Evolutionary conservation across 306 rosid species (phyloP), one percentile per base, ranked within the genome.

Genomic region (Abrus pulchellus): DNA sequence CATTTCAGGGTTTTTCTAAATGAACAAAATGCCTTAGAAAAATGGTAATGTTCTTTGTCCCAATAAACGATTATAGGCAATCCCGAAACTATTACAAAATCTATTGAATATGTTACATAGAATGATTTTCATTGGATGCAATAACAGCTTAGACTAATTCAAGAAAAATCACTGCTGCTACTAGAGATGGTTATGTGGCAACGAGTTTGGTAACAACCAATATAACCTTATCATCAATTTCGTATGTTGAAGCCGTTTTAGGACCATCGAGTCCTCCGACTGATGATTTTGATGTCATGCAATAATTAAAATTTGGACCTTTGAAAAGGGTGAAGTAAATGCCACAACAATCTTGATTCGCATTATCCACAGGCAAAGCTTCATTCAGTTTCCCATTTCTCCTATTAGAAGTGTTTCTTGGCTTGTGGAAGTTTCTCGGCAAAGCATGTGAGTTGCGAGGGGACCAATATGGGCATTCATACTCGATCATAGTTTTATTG

Each of bases 391-490:
- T 45, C 74, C 70, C 43, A 75, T 53, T 63, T 40, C 74, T 64
- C 3, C 62, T 29, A 64, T 20, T 56, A 83, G 69, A 76, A 80
- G 38, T 80, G 74, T 73, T 50, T 72, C 30, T 74, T 59, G 57
- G 78, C 44, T 73, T 63, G 60, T 74, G 75, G 68, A 68, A 52
- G 74, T 74, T 82, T 80, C 63, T 72, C 40, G 62, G 56, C 88
- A 84, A 14, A 82, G 79, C 90, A 87, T 84, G 88, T 84, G 88
- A 81, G 77, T 69, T 74, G 71, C 3, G 74, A 83, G 86, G 87
- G 90, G 85, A 87, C 87, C 89, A 85, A 85, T 62, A 80, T 80
- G 88, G 86, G 83, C 80, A 76, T 78, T 82, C 87, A 89, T 76
- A 47, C 87, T 70, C 7, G 78, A 79, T 72, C 83, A 57, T 74